Base-by-base conservation (phyloP, 2,329 filamentous ascomycete species). In the Colletotrichum scovillei region DNA sequence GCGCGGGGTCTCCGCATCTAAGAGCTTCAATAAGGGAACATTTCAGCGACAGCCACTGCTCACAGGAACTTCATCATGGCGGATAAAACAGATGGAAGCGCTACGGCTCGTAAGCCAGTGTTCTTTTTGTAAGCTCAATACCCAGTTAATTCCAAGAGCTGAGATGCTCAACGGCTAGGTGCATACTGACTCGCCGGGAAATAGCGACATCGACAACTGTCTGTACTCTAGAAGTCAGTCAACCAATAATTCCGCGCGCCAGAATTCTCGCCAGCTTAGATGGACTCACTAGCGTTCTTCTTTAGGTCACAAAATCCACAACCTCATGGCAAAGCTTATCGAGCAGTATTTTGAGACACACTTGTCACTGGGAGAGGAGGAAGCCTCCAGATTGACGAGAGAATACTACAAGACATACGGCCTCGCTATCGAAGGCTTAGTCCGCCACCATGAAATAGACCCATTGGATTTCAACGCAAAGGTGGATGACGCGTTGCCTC, bases 161-260 rank as follows among this genome's bases (percentile, higher is more conserved):
- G 42, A 35, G 6, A 53, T n/a, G n/a, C 4, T 24, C n/a, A 35
- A 6, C 7, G 1, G 32, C n/a, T 9, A 30, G 24, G 14, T 22
- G 14, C 72, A 58, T n/a, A 46, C 30, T 3, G 26, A 8, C 22
- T 9, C 82, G 8, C 7, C 7, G 19, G 42, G 42, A n/a, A 46
- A 46, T n/a, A 98, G 98, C 80, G 97, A 99, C 81, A 98, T 99
- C 80, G 97, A 99, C 88, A 99, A 99, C 81, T 99, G 97, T 84
- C 90, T 98, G 66, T 98, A 98, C 80, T 92, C 95, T 0, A 95
- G 93, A 83, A 95, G 94, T 95, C 14, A 72, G 69, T 59, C 22
- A 4, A 24, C 80, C 83, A 88, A 46, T 8, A n/a, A 1, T 80
- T n/a, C 14, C 6, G 6, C 9, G n/a, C 8, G 6, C 2, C 28